Conservation (phyloP, 805 yeast species). For the Candida namnaoensis region DNA sequence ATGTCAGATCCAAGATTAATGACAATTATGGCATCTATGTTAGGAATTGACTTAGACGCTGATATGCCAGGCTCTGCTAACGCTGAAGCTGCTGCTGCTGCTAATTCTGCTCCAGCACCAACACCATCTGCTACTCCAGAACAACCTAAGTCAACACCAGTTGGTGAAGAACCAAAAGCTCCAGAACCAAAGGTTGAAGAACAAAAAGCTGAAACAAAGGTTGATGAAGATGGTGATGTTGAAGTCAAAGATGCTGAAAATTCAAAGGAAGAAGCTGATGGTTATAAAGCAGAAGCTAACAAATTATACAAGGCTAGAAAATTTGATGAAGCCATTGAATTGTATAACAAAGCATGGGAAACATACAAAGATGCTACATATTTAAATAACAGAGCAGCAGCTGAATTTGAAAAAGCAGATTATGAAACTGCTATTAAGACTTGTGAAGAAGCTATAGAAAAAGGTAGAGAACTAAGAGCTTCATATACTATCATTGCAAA, state of each 20-base stretch:
- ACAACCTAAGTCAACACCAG: constrained; percentile 15
- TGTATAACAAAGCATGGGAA: constrained; percentile 83
- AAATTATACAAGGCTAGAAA: constrained; percentile 74
- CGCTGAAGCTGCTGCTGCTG: constrained; percentile 10
- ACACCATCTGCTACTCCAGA: constrained; percentile 16
- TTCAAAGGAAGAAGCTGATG: constrained; percentile 47
- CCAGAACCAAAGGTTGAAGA: constrained; percentile 19
- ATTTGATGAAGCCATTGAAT: constrained; percentile 87
- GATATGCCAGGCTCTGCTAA: too few species aligned
- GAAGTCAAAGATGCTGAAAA: constrained; percentile 18
- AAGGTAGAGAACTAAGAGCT: constrained; percentile 84
- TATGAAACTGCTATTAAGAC: constrained; percentile 78
- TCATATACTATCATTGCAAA: constrained; percentile 90
- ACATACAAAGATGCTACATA: constrained; percentile 78
- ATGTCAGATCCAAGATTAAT: constrained; percentile 78
- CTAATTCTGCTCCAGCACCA: constrained; percentile 8
- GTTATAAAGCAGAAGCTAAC: constrained; percentile 80
- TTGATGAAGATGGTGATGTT: constrained; percentile 27
- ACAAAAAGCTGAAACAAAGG: constrained; percentile 25
- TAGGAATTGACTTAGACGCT: constrained; percentile 67
- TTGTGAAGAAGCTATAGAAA: constrained; percentile 74
- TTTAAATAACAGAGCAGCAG: constrained; percentile 95
- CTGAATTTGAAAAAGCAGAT: constrained; percentile 93
- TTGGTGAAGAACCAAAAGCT: constrained; percentile 12
- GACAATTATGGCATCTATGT: constrained; percentile 77